These are phyloP conservation scores for Nakazawaea holstii DNA, from an alignment of 805 yeast species.

Conservation along the genomic window DNA sequence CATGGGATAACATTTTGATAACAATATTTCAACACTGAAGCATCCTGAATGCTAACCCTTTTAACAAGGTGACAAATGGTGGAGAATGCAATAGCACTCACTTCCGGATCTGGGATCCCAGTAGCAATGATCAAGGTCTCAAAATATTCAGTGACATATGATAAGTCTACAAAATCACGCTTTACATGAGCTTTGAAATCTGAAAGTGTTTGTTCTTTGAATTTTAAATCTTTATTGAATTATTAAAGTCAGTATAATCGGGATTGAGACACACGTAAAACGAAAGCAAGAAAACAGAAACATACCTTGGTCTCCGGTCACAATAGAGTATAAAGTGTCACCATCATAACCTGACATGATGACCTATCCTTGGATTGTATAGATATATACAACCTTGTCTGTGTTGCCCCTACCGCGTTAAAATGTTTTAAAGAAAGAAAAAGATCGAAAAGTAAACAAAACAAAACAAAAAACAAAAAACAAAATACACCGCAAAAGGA, in stretches of 20 bases:
- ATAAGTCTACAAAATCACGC: slow-evolving; percentile 45
- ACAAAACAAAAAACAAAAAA: no score
- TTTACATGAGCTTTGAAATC: slow-evolving; percentile 50
- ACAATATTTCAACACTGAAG: slow-evolving; percentile 33
- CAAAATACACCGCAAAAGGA: no score
- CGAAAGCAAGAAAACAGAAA: neutral
- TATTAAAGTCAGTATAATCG: neutral
- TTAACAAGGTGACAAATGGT: slow-evolving; percentile 52
- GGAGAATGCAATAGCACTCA: slow-evolving; percentile 40
- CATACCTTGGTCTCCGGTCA: slow-evolving; percentile 6
- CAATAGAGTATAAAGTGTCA: neutral
- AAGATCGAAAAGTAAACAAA: no score
- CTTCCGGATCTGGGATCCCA: slow-evolving; percentile 28
- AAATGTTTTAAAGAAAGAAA: no score
- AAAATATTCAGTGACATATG: slow-evolving; percentile 43
- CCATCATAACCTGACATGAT: slow-evolving; percentile 2
- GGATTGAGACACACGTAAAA: neutral
- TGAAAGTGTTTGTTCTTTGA: slow-evolving; percentile 2
- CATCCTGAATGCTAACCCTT: slow-evolving; percentile 54
- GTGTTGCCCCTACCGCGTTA: no score
- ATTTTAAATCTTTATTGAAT: neutral
- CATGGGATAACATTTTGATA: slow-evolving; percentile 45
- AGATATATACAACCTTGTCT: no score
- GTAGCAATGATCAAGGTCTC: slow-evolving; percentile 43
- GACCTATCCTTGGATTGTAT: neutral